These are phyloP conservation scores for Alternaria sp. DNA, from an alignment of 2,329 filamentous ascomycete species.

Conservation along the genomic window DNA sequence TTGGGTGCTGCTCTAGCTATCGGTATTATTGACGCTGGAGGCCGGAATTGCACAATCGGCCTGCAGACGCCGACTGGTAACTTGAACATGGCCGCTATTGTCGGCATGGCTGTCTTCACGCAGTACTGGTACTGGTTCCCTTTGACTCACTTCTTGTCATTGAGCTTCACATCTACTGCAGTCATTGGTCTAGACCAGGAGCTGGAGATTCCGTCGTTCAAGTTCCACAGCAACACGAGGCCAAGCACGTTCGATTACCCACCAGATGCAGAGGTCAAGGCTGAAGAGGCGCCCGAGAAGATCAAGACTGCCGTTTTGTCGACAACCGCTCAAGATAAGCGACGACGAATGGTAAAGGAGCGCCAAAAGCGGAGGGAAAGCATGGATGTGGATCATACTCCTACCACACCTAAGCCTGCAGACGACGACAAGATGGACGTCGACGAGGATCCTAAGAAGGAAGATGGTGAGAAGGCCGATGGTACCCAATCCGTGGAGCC, in stretches of 20 bases:
- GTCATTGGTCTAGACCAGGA: constrained; percentile 95
- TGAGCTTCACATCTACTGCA: constrained; percentile 95
- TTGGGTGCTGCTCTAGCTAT: constrained; percentile 94
- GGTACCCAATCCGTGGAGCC: constrained; percentile 60
- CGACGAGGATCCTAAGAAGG: constrained; percentile 57
- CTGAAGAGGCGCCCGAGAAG: constrained; percentile 90
- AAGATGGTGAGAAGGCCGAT: constrained; percentile 61
- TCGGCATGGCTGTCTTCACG: constrained; percentile 97
- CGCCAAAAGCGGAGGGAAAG: constrained; percentile 87
- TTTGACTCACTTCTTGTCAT: constrained; percentile 93
- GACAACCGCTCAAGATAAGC: constrained; percentile 95
- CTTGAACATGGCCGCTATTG: constrained; percentile 97
- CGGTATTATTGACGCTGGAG: constrained; percentile 97
- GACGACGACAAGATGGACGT: constrained; percentile 86
- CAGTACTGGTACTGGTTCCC: constrained; percentile 99
- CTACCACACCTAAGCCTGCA: constrained; percentile 74
- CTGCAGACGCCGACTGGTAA: constrained; percentile 98
- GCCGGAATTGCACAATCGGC: constrained; percentile 97
- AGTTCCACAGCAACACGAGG: constrained; percentile 92
- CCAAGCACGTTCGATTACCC: constrained; percentile 98
- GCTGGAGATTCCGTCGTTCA: constrained; percentile 90
- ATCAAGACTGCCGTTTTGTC: constrained; percentile 96
- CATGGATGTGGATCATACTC: constrained; percentile 90
- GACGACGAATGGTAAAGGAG: constrained; percentile 93
- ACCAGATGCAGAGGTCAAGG: constrained; percentile 93